Evolutionary conservation across 805 yeast species (phyloP), one percentile per base, ranked within the genome.

Genomic region (Ogataea trehalophila): DNA sequence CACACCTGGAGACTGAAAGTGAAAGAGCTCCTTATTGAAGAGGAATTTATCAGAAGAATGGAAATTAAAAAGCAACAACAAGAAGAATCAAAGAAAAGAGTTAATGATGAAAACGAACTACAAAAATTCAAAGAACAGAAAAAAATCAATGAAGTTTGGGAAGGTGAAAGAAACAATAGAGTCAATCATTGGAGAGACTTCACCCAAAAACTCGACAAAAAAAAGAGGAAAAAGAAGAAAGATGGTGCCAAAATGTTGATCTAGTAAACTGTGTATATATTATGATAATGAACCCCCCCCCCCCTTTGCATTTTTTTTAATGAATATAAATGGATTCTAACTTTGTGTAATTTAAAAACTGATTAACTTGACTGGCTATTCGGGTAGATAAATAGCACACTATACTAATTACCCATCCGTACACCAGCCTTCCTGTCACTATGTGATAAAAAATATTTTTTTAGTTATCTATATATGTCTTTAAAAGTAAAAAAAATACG

Each of bases 121-220:
- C 50, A 49, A 17, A 48, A 49, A 17, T 63, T 62, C 15, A 67
- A 68, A 47, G 63, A 66, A 13, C 60, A 67, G 39, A 62, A 63
- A 45, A 61, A 68, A 42, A 49, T 59, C 37, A 66, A 76, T 41
- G 60, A 72, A 54, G 75, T 72, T 36, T 84, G 90, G 90, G 89
- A 83, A 53, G 77, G 74, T 44, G 72, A 72, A 14, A 52, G 87
- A 42, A 87, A 80, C 39, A 61, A 60, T 11, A 63, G 90, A 35
- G 87, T 84, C 6, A 60, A 64, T 7, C 79, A 71, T 56, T 84
- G 90, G 90, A 63, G 88, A 45, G 60, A 57, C 8, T 83, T 75
- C 58, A 60, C 69, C 14, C 63, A 67, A 34, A 72, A 72, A 47
- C 61, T 68, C 15, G 73, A 68, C 31, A 74, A 74, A 59, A 77